phyloP scores from a whole-genome alignment of 306 rosid species.

The Morella rubra region DNA sequence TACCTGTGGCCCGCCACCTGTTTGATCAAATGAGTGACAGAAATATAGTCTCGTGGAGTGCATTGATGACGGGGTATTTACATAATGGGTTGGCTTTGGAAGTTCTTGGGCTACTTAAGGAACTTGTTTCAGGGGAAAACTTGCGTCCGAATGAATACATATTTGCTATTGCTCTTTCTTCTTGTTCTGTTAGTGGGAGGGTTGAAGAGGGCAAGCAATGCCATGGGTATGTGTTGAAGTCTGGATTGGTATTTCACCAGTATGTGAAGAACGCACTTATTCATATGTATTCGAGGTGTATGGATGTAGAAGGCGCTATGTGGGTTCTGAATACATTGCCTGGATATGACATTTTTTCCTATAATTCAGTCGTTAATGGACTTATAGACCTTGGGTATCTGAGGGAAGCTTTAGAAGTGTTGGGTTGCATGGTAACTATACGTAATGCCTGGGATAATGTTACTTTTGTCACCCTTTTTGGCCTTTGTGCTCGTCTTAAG shows the following conservation, averaged over 20 bases:
- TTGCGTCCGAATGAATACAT: slow-evolving; percentile 46
- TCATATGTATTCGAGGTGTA: slow-evolving; percentile 57
- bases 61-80: slow-evolving; percentile 59
- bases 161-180: slow-evolving; percentile 47
- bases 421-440: slow-evolving; percentile 42
- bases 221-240: slow-evolving; percentile 53
- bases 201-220: slow-evolving; percentile 62
- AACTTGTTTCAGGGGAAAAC: slow-evolving; percentile 30
- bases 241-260: slow-evolving; percentile 45
- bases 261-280: slow-evolving; percentile 61
- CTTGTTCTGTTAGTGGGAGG: slow-evolving; percentile 49
- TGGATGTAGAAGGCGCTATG: slow-evolving; percentile 41
- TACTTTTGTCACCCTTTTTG: slow-evolving; percentile 49
- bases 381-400: slow-evolving; percentile 42
- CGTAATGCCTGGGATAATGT: slow-evolving; percentile 51
- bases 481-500: slow-evolving; percentile 53
- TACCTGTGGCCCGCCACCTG: slow-evolving; percentile 41
- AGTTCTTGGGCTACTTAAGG: slow-evolving; percentile 45
- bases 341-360: slow-evolving; percentile 41
- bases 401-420: slow-evolving; percentile 40
- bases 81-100: slow-evolving; percentile 41
- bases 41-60: slow-evolving; percentile 58
- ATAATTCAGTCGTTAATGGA: slow-evolving; percentile 49
- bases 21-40: slow-evolving; percentile 49
- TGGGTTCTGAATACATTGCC: slow-evolving; percentile 39